Conservation (phyloP, 352 stramenopile genomes). For the Globisporangium middletonii region DNA sequence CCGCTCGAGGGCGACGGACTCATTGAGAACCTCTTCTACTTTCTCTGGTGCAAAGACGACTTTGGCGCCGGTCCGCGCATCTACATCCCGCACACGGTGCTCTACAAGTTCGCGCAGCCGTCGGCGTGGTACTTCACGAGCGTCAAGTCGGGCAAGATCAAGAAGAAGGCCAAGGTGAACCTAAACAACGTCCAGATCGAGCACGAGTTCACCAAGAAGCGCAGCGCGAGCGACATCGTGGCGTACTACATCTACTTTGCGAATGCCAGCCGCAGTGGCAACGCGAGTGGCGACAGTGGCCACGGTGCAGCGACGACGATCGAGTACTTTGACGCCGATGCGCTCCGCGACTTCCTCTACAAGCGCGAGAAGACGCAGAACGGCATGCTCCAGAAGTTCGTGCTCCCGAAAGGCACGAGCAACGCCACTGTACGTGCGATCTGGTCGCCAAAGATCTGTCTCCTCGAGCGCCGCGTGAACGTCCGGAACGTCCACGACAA, state of each 20-base stretch:
- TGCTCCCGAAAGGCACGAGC: conserved; percentile 88
- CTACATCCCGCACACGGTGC: conserved; percentile 90
- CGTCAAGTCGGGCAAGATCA: conserved; percentile 74
- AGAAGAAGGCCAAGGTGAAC: conserved; percentile 90
- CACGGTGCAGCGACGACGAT: conserved; percentile 50
- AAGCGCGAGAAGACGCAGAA: conserved; percentile 85
- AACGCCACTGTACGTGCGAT: conserved; percentile 91
- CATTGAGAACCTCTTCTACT: conserved; percentile 87
- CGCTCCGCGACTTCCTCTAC: conserved; percentile 92
- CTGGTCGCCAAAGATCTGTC: conserved; percentile 94
- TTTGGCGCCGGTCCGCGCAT: conserved; percentile 82
- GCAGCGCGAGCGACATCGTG: conserved; percentile 79
- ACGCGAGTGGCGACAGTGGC: not conserved
- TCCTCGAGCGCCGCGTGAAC: conserved; percentile 91
- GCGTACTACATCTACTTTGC: conserved; percentile 86
- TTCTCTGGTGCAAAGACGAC: conserved; percentile 90
- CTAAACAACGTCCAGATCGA: conserved; percentile 91
- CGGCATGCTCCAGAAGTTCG: conserved; percentile 93
- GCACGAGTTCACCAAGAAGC: conserved; percentile 90
- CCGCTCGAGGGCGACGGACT: conserved; percentile 83
- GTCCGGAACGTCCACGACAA: conserved; percentile 86
- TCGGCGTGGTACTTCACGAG: conserved; percentile 95
- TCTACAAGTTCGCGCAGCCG: conserved; percentile 92
- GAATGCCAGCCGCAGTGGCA: not conserved
- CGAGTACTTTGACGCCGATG: conserved; percentile 89